Conservation (phyloP, 345 rosid species). For the Syzygium grande region DNA sequence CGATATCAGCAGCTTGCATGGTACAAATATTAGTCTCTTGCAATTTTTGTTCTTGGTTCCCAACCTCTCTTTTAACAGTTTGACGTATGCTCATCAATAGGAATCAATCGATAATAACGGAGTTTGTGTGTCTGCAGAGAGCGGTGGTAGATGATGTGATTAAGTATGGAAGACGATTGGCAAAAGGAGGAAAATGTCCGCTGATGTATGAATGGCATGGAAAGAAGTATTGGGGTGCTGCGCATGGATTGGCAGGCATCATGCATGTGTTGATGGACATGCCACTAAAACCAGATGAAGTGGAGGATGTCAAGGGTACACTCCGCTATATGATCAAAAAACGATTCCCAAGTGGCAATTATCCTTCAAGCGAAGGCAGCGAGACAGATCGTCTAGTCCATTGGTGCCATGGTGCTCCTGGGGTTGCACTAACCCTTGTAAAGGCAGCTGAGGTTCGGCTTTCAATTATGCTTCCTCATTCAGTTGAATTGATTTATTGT, state of each 20-base stretch:
- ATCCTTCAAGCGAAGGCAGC: constrained; percentile 54
- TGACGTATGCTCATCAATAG: background rate
- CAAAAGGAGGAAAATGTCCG: constrained; percentile 35
- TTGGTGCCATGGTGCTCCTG: constrained; percentile 81
- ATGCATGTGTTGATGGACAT: constrained; percentile 61
- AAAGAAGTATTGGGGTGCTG: constrained; percentile 69
- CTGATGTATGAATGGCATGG: constrained; percentile 83
- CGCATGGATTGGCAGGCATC: constrained; percentile 68
- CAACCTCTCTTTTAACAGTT: background rate
- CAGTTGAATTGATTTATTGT: background rate
- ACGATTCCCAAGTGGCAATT: constrained; percentile 56
- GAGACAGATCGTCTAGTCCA: constrained; percentile 50
- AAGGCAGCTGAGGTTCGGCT: constrained; percentile 58
- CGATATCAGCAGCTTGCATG: constrained; percentile 27
- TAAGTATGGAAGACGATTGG: constrained; percentile 36
- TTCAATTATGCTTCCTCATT: background rate
- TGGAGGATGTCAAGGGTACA: constrained; percentile 57
- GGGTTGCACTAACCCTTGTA: constrained; percentile 48
- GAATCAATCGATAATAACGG: background rate
- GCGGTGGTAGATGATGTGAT: constrained; percentile 45
- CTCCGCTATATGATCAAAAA: constrained; percentile 47
- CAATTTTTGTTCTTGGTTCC: background rate
- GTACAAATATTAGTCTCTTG: constrained; percentile 11
- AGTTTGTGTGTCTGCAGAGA: constrained; percentile 27
- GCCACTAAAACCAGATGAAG: constrained; percentile 51